Evolutionary conservation across 805 yeast species (phyloP), one percentile per base, ranked within the genome.

Genomic region (Candida nanaspora): DNA sequence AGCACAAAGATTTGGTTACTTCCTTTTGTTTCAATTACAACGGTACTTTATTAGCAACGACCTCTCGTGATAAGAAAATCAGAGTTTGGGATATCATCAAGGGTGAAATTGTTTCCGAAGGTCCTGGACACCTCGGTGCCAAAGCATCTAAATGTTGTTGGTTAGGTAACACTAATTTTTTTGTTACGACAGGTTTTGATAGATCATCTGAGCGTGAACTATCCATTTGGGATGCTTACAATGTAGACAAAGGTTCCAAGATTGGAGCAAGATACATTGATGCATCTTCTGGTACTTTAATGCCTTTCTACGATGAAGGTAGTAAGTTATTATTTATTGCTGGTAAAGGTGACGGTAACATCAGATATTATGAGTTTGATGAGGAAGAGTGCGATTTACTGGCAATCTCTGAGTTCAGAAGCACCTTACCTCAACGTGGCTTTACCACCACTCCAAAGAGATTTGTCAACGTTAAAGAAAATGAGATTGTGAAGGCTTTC

Each of bases 331-430:
- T 93, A 44, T 93, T 83, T 56, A 68, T 93, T 46, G 98, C 95
- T 26, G 99, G 98, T 51, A 91, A 93, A 63, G 97, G 97, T 61
- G 98, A 93, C 62, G 98, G 98, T 53, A 93, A 91, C 61, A 86
- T 93, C 54, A 85, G 96, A 56, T 91, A 91, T 65, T 93, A 69
- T 57, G 98, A 93, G 68, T 87, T 76, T 61, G 37, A 34, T 13
- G 37, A 26, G 16, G 87, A 80, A 46, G 78, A 85, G 53, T 97
- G 91, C 54, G 83, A 80, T 53, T 70, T 93, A 41, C 80, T 71
- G 62, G 86, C 84, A 51, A 66, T 93, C 44, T 85, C 95, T n/a
- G 96, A 91, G 59, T 93, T 75, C 61, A 80, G 81, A 45, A 87
- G 97, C 3, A 76, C 80, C 2, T 94, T 86, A 27, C 93, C 98